A percentile compares a stretch with the other conserved stretches of the same genome.
Evolutionary conservation across 345 rosid species (phyloP).

Genomic region (Moricandia arvensis): DNA sequence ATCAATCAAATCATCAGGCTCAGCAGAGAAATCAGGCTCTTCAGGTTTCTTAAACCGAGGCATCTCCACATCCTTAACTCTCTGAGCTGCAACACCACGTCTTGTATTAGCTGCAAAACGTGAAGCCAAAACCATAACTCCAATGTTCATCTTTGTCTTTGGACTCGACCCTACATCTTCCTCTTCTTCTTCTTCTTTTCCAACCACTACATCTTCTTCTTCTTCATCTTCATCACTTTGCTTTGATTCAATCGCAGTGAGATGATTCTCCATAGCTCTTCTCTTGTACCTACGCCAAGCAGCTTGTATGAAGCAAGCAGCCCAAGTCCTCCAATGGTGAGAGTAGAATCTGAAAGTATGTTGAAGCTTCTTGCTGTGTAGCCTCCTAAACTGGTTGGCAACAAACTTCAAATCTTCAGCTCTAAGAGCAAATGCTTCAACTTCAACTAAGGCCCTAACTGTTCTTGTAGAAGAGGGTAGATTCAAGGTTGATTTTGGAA

Average conservation of each 20-base stretch:
- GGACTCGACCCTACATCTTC: constrained; percentile 31
- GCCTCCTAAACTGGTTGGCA: constrained; percentile 85
- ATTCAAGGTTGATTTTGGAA: constrained; percentile 68
- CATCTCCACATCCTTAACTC: constrained; percentile 48
- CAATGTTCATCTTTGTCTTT: constrained; percentile 40
- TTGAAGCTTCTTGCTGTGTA: constrained; percentile 93
- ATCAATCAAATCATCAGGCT: constrained; percentile 44
- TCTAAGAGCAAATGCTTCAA: constrained; percentile 86
- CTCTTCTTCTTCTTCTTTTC: neutral
- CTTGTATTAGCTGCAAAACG: constrained; percentile 73
- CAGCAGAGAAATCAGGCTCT: constrained; percentile 76
- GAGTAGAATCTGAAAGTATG: constrained; percentile 90
- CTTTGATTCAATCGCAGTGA: constrained; percentile 49
- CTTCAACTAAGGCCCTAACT: constrained; percentile 78
- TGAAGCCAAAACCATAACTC: constrained; percentile 63
- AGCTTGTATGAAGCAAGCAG: constrained; percentile 88
- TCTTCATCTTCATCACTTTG: constrained; percentile 1
- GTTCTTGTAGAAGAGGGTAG: constrained; percentile 93
- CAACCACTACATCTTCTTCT: neutral
- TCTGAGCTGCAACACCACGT: constrained; percentile 61
- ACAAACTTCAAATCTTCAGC: constrained; percentile 94
- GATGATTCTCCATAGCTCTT: constrained; percentile 52
- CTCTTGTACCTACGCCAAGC: constrained; percentile 82
- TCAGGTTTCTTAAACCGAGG: constrained; percentile 69
- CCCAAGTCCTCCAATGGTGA: constrained; percentile 98